A percentile compares a stretch with the other conserved stretches of the same genome.
These are phyloP conservation scores for Inga laurina DNA, from an alignment of 306 rosid species.

Conservation along the genomic window DNA sequence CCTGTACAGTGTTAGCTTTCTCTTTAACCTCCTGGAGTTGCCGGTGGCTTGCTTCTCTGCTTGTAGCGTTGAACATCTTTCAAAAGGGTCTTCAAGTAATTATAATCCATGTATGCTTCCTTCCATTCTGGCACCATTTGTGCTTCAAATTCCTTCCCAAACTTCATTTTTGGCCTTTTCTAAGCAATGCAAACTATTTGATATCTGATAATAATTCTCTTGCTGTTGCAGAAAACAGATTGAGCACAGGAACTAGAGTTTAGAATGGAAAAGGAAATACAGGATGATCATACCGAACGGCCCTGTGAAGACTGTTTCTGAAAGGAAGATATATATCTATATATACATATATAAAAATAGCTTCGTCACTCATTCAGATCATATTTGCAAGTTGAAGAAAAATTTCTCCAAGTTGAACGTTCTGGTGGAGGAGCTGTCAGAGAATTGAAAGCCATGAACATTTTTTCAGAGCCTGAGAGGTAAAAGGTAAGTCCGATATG, in stretches of 20 bases:
- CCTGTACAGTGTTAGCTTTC: constrained; percentile 56
- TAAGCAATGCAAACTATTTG: background rate
- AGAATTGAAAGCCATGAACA: background rate
- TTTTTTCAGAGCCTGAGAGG: background rate
- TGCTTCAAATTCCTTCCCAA: constrained; percentile 61
- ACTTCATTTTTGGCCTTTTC: constrained; percentile 50
- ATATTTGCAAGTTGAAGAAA: background rate
- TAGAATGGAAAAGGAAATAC: background rate
- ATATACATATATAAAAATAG: background rate
- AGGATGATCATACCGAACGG: background rate
- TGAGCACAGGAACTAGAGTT: background rate
- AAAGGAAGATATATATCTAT: background rate
- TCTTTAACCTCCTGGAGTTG: constrained; percentile 34
- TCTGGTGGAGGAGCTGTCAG: background rate
- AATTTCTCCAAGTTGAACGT: background rate
- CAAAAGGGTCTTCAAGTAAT: constrained; percentile 47
- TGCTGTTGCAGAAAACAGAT: background rate
- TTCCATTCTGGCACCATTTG: constrained; percentile 88
- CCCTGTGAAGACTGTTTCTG: background rate
- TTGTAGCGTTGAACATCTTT: constrained; percentile 43
- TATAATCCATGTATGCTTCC: constrained; percentile 71
- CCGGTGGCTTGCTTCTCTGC: constrained; percentile 31
- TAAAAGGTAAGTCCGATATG: background rate
- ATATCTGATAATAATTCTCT: background rate
- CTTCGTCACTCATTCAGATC: background rate